These are phyloP conservation scores for Passalora sequoiae DNA, from an alignment of 2,329 filamentous ascomycete genomes.

Conservation along the genomic window DNA sequence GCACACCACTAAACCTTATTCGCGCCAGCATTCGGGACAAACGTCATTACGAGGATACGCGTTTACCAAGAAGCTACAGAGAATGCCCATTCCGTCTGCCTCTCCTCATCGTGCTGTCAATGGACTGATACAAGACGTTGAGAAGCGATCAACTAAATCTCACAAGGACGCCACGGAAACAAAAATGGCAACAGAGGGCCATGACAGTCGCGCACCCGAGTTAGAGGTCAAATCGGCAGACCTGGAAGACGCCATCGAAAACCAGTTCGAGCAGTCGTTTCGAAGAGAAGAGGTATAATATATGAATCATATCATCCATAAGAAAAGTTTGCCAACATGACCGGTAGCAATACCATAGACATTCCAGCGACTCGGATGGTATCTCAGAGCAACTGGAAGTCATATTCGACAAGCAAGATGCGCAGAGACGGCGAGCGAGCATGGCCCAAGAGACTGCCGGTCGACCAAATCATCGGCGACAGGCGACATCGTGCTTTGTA, in stretches of 20 bases:
- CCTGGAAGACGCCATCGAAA: too few species aligned
- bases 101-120: slow-evolving; percentile 1
- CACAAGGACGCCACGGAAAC: neutral
- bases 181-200: neutral
- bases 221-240: too few species aligned
- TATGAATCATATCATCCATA: too few species aligned
- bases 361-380: slow-evolving; percentile 29
- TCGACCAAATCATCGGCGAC: slow-evolving; percentile 34
- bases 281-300: too few species aligned
- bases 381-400: slow-evolving; percentile 44
- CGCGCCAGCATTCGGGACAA: too few species aligned
- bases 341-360: neutral
- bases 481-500: slow-evolving; percentile 56
- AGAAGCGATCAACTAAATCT: slow-evolving; percentile 9
- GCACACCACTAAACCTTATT: neutral
- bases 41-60: slow-evolving; percentile 6
- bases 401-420: slow-evolving; percentile 49
- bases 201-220: neutral
- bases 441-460: slow-evolving; percentile 38
- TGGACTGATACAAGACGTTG: slow-evolving; percentile 9
- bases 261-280: too few species aligned
- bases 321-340: slow-evolving; percentile 8
- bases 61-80: neutral
- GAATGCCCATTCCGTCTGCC: slow-evolving; percentile 2
- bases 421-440: slow-evolving; percentile 57